Evolutionary conservation across 257 asterid genomes (phyloP).

Genomic region (Cynanchum wilfordii): DNA sequence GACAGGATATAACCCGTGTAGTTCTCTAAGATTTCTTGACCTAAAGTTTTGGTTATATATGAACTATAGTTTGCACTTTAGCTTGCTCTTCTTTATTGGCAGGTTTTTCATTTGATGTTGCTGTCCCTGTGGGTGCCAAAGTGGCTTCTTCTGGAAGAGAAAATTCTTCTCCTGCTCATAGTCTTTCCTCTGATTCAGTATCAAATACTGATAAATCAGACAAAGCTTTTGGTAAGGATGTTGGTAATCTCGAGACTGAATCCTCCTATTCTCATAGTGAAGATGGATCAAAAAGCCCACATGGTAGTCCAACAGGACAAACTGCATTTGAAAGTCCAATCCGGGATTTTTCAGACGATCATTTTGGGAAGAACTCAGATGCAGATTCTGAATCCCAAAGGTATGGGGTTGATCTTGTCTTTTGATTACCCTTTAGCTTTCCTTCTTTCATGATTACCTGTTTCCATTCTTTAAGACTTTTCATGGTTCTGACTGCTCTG

Average conservation of each 20-base stretch:
- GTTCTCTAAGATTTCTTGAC: background rate
- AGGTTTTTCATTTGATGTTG: conserved; percentile 83
- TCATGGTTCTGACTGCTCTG: conserved; percentile 14
- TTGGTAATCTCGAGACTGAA: conserved; percentile 55
- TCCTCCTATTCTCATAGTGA: conserved; percentile 50
- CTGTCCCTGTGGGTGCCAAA: conserved; percentile 49
- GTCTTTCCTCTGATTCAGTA: conserved; percentile 52
- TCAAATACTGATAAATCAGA: conserved; percentile 54
- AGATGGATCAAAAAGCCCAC: conserved; percentile 80
- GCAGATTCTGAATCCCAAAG: conserved; percentile 72
- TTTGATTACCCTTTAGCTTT: conserved; percentile 12
- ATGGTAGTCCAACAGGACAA: conserved; percentile 60
- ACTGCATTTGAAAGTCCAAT: conserved; percentile 61
- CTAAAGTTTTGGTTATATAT: background rate
- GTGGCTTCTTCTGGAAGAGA: conserved; percentile 38
- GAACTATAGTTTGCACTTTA: conserved; percentile 11
- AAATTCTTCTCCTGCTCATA: conserved; percentile 54
- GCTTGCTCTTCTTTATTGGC: conserved; percentile 22
- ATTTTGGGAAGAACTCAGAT: conserved; percentile 58
- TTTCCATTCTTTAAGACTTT: background rate
- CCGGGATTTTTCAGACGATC: conserved; percentile 53
- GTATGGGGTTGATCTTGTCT: conserved; percentile 31
- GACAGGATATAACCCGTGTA: background rate
- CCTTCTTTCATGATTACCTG: background rate
- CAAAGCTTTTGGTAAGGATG: conserved; percentile 39